Base-by-base conservation (phyloP, 169 alveolate species). In the Pseudocohnilembus persalinus region DNA sequence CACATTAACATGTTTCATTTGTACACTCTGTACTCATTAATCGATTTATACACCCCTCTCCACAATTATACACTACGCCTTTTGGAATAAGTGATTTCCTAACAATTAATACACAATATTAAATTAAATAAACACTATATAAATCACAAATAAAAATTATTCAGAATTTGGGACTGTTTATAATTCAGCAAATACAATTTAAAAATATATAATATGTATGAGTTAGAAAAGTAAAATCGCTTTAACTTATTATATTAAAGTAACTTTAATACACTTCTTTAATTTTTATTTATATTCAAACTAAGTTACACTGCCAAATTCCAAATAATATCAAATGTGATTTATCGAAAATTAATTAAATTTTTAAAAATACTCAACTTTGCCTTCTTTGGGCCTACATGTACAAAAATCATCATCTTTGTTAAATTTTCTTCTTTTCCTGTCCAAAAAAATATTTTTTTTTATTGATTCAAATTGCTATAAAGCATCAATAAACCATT, bases 1-100 rank as follows among this genome's bases (percentile, higher is more conserved):
- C 88, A 31, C 89, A 74, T 27, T 88, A 88, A 83, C 93, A 89
- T 29, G 85, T 72, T 31, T 76, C 83, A 29, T 77, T 79, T 73
- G 77, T 82, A 72, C 93, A 89, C 75, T 89, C 93, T 31, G 91
- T 89, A 35, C 91, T 78, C 24, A 88, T 77, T 28, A 80, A 80
- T 65, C 89, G 34, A 83, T 89, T 89, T 73, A 86, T 34, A 75
- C 93, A 89, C 34, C 81, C 77, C 68, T 82, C 85, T 1, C 91
- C 93, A 80, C 93, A 89, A 74, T 86, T 86, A 49, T 49, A 49
- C 68, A 4, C 68, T 49, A 11, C 4, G 4, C 68, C 68, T 49
- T 49, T 49, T 11, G 68, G 68, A 4, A 49, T 4, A 49, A 20
- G 4, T 49, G 20, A 20, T 11, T 4, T 4, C 26, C 68, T 49